Base-by-base conservation (phyloP, 306 rosid species). In the Vigna reflexopilosa region DNA sequence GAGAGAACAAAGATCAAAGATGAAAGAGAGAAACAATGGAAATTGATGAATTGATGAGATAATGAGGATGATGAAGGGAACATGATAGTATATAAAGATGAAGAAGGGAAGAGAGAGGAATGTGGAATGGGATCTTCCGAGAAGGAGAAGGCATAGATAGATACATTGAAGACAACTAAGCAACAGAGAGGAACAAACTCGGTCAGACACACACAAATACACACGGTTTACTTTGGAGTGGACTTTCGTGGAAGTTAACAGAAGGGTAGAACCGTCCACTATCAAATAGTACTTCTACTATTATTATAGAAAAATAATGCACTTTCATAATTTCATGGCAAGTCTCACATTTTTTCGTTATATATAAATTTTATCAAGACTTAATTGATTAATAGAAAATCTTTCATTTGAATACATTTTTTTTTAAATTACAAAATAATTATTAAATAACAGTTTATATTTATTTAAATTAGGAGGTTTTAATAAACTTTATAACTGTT, bases 161-260 rank as follows among this genome's bases (percentile, higher is more conserved):
- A 85, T 73, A 75, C 86, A 81, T 58, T 62, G 90, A 83, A 78
- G 91, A 86, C 97, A 90, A 84, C 96, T 80, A 79, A 83, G 82
- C 57, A 69, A 34, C 17, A 88, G 87, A 68, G 57, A 75, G 32
- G 82, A 61, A 65, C 22, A 17, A 14, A 65, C 73, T 24, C 47
- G 56, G 81, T 80, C 56, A 32, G 68, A 76, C 24, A 42, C 50
- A 45, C 15, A 52, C 36, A 67, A 5, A 4, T 6, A 34, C 38
- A 36, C 76, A 44, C 69, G 68, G 13, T 32, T 56, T 77, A 51
- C 56, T 28, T 66, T 28, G 0, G 57, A 51, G 58, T 52, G 32
- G 32, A 20, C 62, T 10, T 90, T 90, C 92, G 50, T 13, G 57
- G 90, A 83, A 90, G 66, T 47, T 68, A 75, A 49, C 26, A 47